These are phyloP conservation scores for Anethum foeniculum DNA, from an alignment of 140 eudicot species.

Conservation along the genomic window DNA sequence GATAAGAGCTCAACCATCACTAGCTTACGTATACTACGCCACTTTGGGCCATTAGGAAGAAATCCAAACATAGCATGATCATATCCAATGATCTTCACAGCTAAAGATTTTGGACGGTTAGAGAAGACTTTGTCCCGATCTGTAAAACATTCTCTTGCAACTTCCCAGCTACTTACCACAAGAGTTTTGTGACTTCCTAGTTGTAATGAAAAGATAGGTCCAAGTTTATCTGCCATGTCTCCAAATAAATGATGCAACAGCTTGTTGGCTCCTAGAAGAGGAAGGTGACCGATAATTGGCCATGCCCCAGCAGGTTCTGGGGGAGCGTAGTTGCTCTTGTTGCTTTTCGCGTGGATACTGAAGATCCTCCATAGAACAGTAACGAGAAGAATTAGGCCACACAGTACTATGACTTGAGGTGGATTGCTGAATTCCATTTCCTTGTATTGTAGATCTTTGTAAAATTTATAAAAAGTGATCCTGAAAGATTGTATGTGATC, in stretches of 20 bases:
- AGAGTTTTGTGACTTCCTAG: slow-evolving; percentile 2
- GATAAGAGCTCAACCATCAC: slow-evolving; percentile 8
- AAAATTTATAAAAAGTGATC: not conserved
- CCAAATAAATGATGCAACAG: slow-evolving; percentile 3
- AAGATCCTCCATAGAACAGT: not conserved
- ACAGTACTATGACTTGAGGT: not conserved
- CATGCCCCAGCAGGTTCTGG: slow-evolving; percentile 12
- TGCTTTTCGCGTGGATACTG: not conserved
- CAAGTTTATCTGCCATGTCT: slow-evolving; percentile 10
- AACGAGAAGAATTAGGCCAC: not conserved
- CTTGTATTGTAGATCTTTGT: not conserved
- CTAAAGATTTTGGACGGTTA: slow-evolving; percentile 7
- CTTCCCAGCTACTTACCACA: slow-evolving; percentile 12
- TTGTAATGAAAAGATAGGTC: slow-evolving; percentile 1
- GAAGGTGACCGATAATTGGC: slow-evolving; percentile 10
- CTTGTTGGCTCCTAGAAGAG: slow-evolving; percentile 5
- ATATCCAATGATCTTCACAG: slow-evolving; percentile 3
- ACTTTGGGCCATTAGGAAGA: slow-evolving; percentile 4
- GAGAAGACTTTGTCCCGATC: slow-evolving; percentile 6
- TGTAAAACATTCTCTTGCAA: slow-evolving; percentile 12
- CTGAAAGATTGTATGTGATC: not conserved
- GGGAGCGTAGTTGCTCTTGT: not conserved
- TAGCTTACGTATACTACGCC: slow-evolving; percentile 13
- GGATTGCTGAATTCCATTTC: not conserved
- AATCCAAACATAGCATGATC: slow-evolving; percentile 4